Percentiles rank a stretch among this genome's conserved stretches.
Conservation (phyloP, 768 basidiomycete species). For the Austroboletus festivus region DNA sequence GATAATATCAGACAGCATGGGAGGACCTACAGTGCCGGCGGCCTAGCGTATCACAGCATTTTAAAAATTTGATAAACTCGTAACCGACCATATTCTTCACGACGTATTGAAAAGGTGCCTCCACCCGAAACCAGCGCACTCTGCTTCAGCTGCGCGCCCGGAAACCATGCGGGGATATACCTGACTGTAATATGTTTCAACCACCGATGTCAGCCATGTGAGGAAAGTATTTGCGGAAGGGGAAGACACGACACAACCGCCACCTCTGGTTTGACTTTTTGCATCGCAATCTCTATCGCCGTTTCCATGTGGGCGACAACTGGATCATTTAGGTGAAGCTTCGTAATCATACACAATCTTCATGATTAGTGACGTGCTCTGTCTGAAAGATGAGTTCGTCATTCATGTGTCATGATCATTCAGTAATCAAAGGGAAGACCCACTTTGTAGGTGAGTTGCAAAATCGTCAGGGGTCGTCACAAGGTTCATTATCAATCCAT, state of each 20-base stretch:
- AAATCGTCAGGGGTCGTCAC: slow-evolving; percentile 20
- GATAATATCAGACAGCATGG: slow-evolving; percentile 12
- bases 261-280: slow-evolving; percentile 7
- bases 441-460: slow-evolving; percentile 15
- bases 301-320: slow-evolving; percentile 9
- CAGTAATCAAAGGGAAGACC: neutral
- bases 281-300: slow-evolving; percentile 5
- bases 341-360: slow-evolving; percentile 9
- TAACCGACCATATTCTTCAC: slow-evolving; percentile 9
- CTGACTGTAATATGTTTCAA: neutral
- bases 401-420: neutral
- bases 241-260: slow-evolving; percentile 8
- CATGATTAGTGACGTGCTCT: slow-evolving; percentile 13
- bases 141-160: slow-evolving; percentile 6
- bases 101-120: slow-evolving; percentile 11
- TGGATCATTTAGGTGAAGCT: slow-evolving; percentile 7
- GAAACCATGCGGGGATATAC: slow-evolving; percentile 11
- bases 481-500: slow-evolving; percentile 28
- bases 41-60: slow-evolving; percentile 1
- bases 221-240: slow-evolving; percentile 6
- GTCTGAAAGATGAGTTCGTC: neutral
- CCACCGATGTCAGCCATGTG: too few relatives aligned
- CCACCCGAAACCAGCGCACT: slow-evolving; percentile 5
- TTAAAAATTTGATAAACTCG: neutral
- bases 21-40: slow-evolving; percentile 7